Percentiles rank a stretch among this genome's conserved stretches.
Evolutionary conservation across 31 red algal genomes (phyloP).

Genomic region (Bonnemaisonia californica): DNA sequence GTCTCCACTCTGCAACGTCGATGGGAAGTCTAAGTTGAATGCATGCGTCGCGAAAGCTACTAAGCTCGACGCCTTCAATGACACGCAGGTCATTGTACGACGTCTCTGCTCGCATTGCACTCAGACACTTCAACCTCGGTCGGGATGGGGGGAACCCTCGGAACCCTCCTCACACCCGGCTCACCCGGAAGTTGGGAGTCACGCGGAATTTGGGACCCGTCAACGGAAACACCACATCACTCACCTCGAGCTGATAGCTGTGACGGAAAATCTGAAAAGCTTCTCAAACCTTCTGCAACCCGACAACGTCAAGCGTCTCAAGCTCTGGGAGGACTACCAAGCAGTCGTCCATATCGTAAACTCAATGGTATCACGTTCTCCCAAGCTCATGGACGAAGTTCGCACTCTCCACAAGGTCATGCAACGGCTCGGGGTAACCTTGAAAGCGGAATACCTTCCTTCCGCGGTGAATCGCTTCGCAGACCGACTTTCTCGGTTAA

Average conservation of each 20-base stretch:
- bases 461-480: slow-evolving; percentile 45
- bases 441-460: slow-evolving; percentile 15
- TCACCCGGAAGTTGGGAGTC: too few species aligned
- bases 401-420: slow-evolving; percentile 5
- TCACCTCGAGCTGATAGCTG: background rate
- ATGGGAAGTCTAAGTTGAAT: background rate
- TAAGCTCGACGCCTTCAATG: too few species aligned
- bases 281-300: background rate
- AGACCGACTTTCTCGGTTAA: slow-evolving; percentile 29
- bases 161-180: background rate
- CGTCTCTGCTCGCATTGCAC: background rate
- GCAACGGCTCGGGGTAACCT: background rate
- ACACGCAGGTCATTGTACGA: too few species aligned
- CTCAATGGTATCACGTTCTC: slow-evolving; percentile 19
- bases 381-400: slow-evolving; percentile 18
- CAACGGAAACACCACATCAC: background rate
- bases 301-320: background rate
- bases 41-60: too few species aligned
- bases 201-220: background rate
- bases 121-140: background rate
- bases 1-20: too few species aligned
- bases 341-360: slow-evolving; percentile 35
- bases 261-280: background rate
- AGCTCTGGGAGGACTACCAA: slow-evolving; percentile 29
- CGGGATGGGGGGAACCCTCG: background rate